Percentiles rank a stretch among this genome's conserved stretches.
Conservation (phyloP, 2,329 filamentous ascomycete genomes). For the Fusarium sp. region DNA sequence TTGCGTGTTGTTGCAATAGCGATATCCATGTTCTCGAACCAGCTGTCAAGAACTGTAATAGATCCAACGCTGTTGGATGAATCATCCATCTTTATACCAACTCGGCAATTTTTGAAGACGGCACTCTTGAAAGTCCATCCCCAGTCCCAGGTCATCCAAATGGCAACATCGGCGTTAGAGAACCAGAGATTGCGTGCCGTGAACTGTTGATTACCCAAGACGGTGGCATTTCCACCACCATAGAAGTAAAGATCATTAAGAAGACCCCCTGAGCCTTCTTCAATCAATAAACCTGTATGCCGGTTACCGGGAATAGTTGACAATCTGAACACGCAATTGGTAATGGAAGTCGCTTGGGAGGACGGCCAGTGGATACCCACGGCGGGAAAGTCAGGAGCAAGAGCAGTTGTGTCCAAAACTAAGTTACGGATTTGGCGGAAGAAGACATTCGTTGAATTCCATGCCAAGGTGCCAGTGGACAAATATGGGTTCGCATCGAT, state of each 20-base stretch:
- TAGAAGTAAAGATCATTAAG: slow-evolving; percentile 78
- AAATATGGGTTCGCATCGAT: slow-evolving; percentile 64
- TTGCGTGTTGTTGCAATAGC: slow-evolving; percentile 74
- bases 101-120: slow-evolving; percentile 71
- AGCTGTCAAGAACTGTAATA: slow-evolving; percentile 80
- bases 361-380: slow-evolving; percentile 77
- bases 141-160: slow-evolving; percentile 83
- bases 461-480: slow-evolving; percentile 57
- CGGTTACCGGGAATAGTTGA: slow-evolving; percentile 60
- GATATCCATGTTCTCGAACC: slow-evolving; percentile 73
- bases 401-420: slow-evolving; percentile 66
- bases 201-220: slow-evolving; percentile 77
- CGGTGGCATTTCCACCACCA: slow-evolving; percentile 72
- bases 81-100: slow-evolving; percentile 75
- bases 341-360: slow-evolving; percentile 71
- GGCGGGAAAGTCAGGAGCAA: slow-evolving; percentile 60
- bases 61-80: slow-evolving; percentile 74
- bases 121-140: slow-evolving; percentile 79
- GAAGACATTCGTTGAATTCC: slow-evolving; percentile 70
- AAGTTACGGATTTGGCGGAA: slow-evolving; percentile 71
- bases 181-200: slow-evolving; percentile 78
- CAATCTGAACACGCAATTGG: slow-evolving; percentile 69
- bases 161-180: slow-evolving; percentile 73
- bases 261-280: slow-evolving; percentile 74
- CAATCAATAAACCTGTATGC: slow-evolving; percentile 72